A percentile compares a stretch with the other conserved stretches of the same genome.
These are phyloP conservation scores for Hansenula sp. DNA, from an alignment of 1,139 yeast genomes.

Conservation along the genomic window DNA sequence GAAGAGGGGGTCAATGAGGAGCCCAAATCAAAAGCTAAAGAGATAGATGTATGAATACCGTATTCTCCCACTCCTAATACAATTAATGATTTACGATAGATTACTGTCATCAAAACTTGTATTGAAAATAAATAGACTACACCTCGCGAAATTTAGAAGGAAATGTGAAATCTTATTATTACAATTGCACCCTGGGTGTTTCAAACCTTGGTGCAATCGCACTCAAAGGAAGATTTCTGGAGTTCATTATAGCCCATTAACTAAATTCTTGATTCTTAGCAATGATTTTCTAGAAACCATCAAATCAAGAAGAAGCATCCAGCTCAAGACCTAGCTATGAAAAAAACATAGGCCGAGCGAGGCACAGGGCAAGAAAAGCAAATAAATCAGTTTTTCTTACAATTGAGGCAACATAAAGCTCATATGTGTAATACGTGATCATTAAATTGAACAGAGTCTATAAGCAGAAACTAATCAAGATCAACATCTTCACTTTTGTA, in stretches of 20 bases:
- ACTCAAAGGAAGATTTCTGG: slow-evolving; percentile 61
- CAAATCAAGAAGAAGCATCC: slow-evolving; percentile 29
- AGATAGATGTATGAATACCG: neutral
- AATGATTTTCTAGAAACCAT: no score
- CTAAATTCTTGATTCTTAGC: slow-evolving; percentile 1
- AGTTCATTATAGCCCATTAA: slow-evolving; percentile 56
- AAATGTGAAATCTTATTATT: slow-evolving; percentile 64
- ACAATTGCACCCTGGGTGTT: slow-evolving; percentile 60
- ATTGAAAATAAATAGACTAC: neutral
- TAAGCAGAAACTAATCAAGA: slow-evolving; percentile 27
- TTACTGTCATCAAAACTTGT: neutral
- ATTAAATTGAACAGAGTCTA: neutral
- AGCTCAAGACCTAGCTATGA: slow-evolving; percentile 35
- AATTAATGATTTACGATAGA: neutral
- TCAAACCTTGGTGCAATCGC: slow-evolving; percentile 59
- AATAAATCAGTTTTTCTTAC: neutral
- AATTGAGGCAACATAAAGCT: neutral
- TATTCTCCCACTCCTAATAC: no score
- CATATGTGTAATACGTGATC: neutral
- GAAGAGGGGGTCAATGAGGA: neutral
- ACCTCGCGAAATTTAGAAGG: neutral
- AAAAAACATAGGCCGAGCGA: slow-evolving; percentile 30
- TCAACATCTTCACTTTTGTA: slow-evolving; percentile 82
- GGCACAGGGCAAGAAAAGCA: slow-evolving; percentile 29
- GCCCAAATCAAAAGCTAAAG: neutral